These are phyloP conservation scores for Parathielavia appendiculata DNA, from an alignment of 495 filamentous ascomycete genomes.

Conservation along the genomic window DNA sequence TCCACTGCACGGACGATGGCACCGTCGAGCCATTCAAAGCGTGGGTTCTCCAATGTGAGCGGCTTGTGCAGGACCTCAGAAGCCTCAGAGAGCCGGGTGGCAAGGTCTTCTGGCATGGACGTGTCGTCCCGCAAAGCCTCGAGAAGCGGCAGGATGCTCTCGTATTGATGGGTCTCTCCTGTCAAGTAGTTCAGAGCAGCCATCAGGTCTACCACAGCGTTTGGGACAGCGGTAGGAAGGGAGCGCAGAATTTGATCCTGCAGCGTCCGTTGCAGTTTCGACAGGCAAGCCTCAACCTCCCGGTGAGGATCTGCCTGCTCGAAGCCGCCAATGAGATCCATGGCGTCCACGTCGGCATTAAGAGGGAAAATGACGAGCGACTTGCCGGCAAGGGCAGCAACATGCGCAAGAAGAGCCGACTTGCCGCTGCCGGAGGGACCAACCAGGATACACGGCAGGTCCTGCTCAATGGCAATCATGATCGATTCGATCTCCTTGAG, in stretches of 20 bases:
- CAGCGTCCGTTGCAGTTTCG: constrained; percentile 52
- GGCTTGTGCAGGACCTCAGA: constrained; percentile 39
- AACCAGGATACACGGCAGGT: constrained; percentile 82
- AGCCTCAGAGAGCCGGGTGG: constrained; percentile 28
- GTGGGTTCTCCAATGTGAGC: constrained; percentile 56
- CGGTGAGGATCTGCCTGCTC: constrained; percentile 84
- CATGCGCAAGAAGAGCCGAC: constrained; percentile 65
- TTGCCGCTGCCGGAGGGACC: constrained; percentile 86
- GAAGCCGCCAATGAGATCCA: constrained; percentile 94
- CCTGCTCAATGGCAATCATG: constrained; percentile 77
- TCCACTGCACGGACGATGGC: constrained; percentile 81
- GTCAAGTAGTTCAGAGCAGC: constrained; percentile 31
- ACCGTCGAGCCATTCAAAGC: constrained; percentile 95
- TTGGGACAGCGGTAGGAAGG: constrained; percentile 41
- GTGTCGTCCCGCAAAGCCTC: constrained; percentile 26
- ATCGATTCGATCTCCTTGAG: constrained; percentile 75
- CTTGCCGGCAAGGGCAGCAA: constrained; percentile 73
- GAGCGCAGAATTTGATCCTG: constrained; percentile 48
- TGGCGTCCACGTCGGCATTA: constrained; percentile 90
- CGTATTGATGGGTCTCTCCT: constrained; percentile 28
- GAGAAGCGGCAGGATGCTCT: constrained; percentile 31
- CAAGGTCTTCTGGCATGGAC: constrained; percentile 27
- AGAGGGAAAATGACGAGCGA: constrained; percentile 71
- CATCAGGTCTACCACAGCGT: constrained; percentile 41
- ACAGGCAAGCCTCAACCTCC: constrained; percentile 52